A percentile compares a stretch with the other conserved stretches of the same genome.
Evolutionary conservation across 2,329 filamentous ascomycete species (phyloP).

Genomic region (Colletotrichum incanum): DNA sequence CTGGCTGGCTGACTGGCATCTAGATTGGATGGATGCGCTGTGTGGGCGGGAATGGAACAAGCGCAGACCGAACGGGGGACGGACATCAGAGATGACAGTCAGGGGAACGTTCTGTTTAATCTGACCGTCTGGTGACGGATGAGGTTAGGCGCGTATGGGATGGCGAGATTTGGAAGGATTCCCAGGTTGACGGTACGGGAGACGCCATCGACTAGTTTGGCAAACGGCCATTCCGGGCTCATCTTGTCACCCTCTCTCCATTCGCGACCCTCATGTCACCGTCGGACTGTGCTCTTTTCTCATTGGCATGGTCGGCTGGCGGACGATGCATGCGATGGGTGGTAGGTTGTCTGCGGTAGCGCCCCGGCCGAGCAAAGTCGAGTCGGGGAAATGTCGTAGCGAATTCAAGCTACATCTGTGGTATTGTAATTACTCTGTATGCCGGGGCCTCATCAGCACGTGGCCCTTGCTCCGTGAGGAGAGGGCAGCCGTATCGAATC

Average conservation of each 20-base stretch:
- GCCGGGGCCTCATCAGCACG: not conserved
- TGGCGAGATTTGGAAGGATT: not conserved
- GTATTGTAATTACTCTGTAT: too few species aligned
- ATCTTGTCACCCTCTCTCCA: not conserved
- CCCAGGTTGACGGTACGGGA: not conserved
- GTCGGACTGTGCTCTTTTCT: not conserved
- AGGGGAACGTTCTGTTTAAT: not conserved
- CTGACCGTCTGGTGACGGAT: not conserved
- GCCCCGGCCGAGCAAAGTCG: not conserved
- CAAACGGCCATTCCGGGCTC: conserved; percentile 1
- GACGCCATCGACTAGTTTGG: not conserved
- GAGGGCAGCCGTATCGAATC: not conserved
- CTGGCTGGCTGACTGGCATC: not conserved
- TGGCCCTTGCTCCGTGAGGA: too few species aligned
- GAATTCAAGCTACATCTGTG: not conserved
- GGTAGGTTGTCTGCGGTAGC: not conserved
- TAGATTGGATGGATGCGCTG: not conserved
- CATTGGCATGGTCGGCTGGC: conserved; percentile 2
- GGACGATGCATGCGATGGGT: too few species aligned
- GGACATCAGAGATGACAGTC: not conserved
- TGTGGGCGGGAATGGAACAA: not conserved
- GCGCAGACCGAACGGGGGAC: not conserved
- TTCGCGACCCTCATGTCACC: too few species aligned
- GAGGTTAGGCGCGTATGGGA: not conserved
- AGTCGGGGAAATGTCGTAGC: not conserved